Percentiles rank a stretch among this genome's conserved stretches.
phyloP scores from a whole-genome alignment of 805 yeast genomes.

The Starmerella sp. region DNA sequence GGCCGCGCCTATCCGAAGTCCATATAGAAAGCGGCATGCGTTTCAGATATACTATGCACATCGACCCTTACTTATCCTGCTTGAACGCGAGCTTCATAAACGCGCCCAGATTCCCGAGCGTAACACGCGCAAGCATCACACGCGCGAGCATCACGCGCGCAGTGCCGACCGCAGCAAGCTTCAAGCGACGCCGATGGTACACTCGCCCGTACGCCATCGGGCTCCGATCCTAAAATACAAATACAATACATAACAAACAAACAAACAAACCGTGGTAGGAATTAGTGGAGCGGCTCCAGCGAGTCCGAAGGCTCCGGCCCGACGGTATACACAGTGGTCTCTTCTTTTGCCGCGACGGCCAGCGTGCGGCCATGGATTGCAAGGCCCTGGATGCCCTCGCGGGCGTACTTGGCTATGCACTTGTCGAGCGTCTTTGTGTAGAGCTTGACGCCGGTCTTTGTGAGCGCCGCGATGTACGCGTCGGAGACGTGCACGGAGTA shows the following conservation, averaged over 20 bases:
- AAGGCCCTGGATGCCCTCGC: slow-evolving; percentile 1
- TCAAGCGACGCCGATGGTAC: too few relatives aligned
- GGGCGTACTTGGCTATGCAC: neutral
- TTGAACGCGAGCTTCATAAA: too few relatives aligned
- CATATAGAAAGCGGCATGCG: too few relatives aligned
- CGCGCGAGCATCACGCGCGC: too few relatives aligned
- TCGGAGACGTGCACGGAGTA: neutral
- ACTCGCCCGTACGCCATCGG: too few relatives aligned
- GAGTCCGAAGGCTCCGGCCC: neutral
- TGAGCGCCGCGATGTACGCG: slow-evolving; percentile 3
- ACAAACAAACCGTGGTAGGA: neutral
- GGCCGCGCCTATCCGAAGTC: too few relatives aligned
- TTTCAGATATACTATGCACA: too few relatives aligned
- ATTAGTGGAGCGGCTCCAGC: neutral
- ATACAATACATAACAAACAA: neutral
- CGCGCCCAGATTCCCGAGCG: too few relatives aligned
- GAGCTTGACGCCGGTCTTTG: slow-evolving; percentile 3
- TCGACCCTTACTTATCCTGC: too few relatives aligned
- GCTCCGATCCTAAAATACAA: neutral
- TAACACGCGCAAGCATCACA: too few relatives aligned
- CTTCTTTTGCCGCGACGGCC: neutral
- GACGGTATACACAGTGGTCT: neutral
- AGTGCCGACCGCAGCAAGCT: too few relatives aligned
- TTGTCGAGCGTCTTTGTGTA: neutral
- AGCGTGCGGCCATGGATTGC: slow-evolving; percentile 2